Evolutionary conservation across 345 rosid genomes (phyloP), one percentile per base, ranked within the genome.

Genomic region (Rhodomyrtus tomentosa): DNA sequence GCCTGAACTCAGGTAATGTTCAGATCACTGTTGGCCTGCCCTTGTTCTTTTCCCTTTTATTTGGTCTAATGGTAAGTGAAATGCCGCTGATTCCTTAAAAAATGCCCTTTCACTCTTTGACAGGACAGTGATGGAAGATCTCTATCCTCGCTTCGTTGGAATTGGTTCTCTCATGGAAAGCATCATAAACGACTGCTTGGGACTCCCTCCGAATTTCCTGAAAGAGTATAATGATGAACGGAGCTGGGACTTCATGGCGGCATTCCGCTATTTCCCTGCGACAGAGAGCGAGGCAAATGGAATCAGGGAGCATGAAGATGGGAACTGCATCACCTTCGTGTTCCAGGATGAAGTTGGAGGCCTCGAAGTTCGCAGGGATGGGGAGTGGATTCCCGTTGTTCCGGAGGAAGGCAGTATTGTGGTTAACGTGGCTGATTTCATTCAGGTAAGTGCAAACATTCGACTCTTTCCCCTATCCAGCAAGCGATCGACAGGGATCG

Each of bases 161-260:
- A 82, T 88, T 27, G 88, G 90, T 13, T 4, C 3, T 24, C 68
- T 93, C 50, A 52, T 91, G 40, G 92, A 92, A 85, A 84, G 85
- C 87, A 88, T 89, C 53, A 27, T 91, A 48, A 91, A 90, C 18
- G 87, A 88, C 80, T 88, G 93, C 84, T 83, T 91, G 62, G 90
- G 89, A 40, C 91, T 93, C n/a, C 92, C 93, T 36, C 72, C 88
- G 3, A 85, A 87, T 68, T 92, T 91, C 83, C 88, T 91, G 58
- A 79, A 73, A 51, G 86, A 87, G 81, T 93, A 82, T 84, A 90
- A 91, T 24, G 32, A 83, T 52, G 93, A 89, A 27, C 88, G 93
- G 87, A 89, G 90, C 83, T 92, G 89, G 92, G 93, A 93, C 85
- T 88, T 93, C 84, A 82, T 92, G 92, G 52, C 48, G 5, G 88